Evolutionary conservation across 2,329 filamentous ascomycete genomes (phyloP).

Genomic region (Chalaropsis ovoidea): DNA sequence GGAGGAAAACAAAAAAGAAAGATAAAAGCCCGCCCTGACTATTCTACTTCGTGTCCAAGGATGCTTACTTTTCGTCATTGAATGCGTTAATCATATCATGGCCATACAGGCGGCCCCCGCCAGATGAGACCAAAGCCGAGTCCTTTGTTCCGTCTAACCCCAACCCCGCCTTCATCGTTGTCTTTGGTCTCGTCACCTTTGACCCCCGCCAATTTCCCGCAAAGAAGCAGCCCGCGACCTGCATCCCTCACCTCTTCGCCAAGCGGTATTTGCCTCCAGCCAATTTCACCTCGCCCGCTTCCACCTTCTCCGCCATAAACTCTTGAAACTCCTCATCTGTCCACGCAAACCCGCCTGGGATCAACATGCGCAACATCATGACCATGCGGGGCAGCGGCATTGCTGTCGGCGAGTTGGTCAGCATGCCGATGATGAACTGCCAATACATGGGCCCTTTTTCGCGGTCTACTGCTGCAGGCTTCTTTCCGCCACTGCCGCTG

Average conservation of each 20-base stretch:
- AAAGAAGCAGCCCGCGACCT: not conserved
- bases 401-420: conserved; percentile 73
- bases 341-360: conserved; percentile 80
- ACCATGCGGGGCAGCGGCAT: conserved; percentile 74
- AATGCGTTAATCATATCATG: conserved; percentile 3
- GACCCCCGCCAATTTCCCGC: not conserved
- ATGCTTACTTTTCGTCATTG: not conserved
- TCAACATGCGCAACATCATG: conserved; percentile 92
- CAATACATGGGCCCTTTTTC: conserved; percentile 60
- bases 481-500: conserved; percentile 34
- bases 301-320: conserved; percentile 70
- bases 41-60: not conserved
- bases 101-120: not conserved
- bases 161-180: not conserved
- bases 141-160: not conserved
- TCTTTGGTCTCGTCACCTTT: not conserved
- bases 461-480: conserved; percentile 42
- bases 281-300: conserved; percentile 57
- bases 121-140: not conserved
- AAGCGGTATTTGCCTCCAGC: conserved; percentile 60
- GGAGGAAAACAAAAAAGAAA: not conserved
- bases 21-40: not conserved
- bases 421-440: conserved; percentile 88
- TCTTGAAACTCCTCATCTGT: conserved; percentile 78
- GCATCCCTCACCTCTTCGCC: conserved; percentile 42